Conservation (phyloP, 2,329 filamentous ascomycete genomes). For the Penicillium corylophilum region DNA sequence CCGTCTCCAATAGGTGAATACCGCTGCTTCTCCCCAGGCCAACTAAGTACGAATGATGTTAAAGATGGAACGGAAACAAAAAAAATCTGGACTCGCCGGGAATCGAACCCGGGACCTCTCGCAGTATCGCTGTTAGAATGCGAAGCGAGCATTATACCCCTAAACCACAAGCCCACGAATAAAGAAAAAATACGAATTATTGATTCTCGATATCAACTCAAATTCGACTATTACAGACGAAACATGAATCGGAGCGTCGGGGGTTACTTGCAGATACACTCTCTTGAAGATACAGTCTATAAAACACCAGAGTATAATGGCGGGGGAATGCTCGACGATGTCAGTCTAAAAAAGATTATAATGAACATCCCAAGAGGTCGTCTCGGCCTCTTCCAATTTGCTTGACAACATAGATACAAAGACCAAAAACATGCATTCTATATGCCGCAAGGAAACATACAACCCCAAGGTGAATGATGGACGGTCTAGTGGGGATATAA, state of each 20-base stretch:
- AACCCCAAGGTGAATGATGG: constrained; percentile 1
- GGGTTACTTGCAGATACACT: background rate
- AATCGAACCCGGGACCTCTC: background rate
- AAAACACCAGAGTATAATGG: background rate
- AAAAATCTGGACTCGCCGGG: background rate
- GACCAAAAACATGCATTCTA: constrained; percentile 5
- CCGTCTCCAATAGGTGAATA: no score
- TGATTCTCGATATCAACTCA: background rate
- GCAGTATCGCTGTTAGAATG: background rate
- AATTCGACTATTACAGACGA: background rate
- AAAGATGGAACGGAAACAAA: background rate
- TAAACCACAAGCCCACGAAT: background rate
- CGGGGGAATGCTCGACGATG: background rate
- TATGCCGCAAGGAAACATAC: constrained; percentile 6
- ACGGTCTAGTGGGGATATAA: constrained; percentile 12
- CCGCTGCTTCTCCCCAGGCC: no score
- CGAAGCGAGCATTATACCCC: background rate
- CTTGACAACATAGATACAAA: background rate
- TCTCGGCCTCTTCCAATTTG: background rate
- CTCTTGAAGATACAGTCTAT: background rate
- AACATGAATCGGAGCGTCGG: background rate
- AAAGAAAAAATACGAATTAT: background rate
- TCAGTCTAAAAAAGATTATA: background rate
- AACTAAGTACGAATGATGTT: background rate
- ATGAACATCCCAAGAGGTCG: background rate